Evolutionary conservation across 1,284 basidiomycete genomes (phyloP).

Genomic region (Porodaedalea pini): DNA sequence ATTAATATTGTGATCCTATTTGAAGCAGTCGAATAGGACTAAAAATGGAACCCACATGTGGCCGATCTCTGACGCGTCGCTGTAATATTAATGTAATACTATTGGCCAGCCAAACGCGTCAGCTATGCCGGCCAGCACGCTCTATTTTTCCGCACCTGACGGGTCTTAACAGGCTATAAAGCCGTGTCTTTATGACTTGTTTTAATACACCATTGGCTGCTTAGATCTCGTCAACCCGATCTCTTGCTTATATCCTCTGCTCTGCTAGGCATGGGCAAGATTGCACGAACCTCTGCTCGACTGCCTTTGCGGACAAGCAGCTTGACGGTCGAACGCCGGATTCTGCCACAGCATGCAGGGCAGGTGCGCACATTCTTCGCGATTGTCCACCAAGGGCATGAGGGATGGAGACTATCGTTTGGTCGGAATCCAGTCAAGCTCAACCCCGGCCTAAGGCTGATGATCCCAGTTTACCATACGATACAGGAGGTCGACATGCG

Average conservation of each 20-base stretch:
- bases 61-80: background rate
- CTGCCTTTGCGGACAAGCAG: background rate
- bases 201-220: too few relatives aligned
- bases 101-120: background rate
- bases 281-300: background rate
- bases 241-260: background rate
- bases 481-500: slow-evolving; percentile 44
- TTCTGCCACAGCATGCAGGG: background rate
- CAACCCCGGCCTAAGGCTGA: slow-evolving; percentile 41
- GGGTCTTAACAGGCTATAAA: too few relatives aligned
- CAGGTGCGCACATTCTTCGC: slow-evolving; percentile 34
- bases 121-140: background rate
- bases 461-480: slow-evolving; percentile 43
- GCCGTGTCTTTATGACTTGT: too few relatives aligned
- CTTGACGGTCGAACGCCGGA: background rate
- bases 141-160: background rate
- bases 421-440: slow-evolving; percentile 43
- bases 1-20: background rate
- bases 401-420: slow-evolving; percentile 48
- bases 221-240: background rate
- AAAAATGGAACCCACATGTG: background rate
- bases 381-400: slow-evolving; percentile 47
- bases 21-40: too few relatives aligned
- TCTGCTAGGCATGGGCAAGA: background rate
- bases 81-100: background rate